phyloP scores from a whole-genome alignment of 2,329 filamentous ascomycete genomes.

The Exophiala sideris region DNA sequence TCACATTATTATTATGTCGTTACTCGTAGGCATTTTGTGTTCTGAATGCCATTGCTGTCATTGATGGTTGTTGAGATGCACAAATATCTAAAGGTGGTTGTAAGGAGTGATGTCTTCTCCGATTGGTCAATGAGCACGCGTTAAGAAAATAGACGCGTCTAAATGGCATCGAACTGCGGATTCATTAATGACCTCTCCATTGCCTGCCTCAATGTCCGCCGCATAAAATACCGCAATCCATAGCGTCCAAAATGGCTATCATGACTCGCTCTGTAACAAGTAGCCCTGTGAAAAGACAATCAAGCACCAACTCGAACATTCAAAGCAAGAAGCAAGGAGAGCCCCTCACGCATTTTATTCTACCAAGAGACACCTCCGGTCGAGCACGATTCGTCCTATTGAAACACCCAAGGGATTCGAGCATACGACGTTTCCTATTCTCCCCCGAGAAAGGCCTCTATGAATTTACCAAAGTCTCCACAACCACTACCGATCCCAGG shows the following conservation, averaged over 20 bases:
- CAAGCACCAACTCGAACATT: not conserved
- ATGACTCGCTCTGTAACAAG: slow-evolving; percentile 22
- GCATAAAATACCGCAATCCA: not conserved
- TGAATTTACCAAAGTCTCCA: slow-evolving; percentile 58
- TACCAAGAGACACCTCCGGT: slow-evolving; percentile 52
- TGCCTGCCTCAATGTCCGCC: not conserved
- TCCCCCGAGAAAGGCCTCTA: slow-evolving; percentile 58
- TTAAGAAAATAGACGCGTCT: not conserved
- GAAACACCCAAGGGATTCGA: slow-evolving; percentile 51
- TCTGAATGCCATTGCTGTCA: not conserved
- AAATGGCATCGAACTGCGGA: not conserved
- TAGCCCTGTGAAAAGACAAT: slow-evolving; percentile 24
- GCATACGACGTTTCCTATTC: slow-evolving; percentile 54
- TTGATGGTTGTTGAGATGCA: not conserved
- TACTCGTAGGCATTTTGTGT: not conserved
- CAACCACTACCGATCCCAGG: slow-evolving; percentile 48
- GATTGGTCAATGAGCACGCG: slow-evolving; percentile 20
- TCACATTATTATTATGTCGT: not conserved
- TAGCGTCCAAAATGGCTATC: slow-evolving; percentile 11
- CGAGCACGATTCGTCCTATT: slow-evolving; percentile 56
- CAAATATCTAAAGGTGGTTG: not conserved
- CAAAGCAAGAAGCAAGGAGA: slow-evolving; percentile 33
- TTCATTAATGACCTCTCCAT: not conserved
- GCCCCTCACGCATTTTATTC: slow-evolving; percentile 52
- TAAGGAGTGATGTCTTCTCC: slow-evolving; percentile 10